phyloP scores from a whole-genome alignment of 768 basidiomycete genomes.

The Lactarius trivialis region DNA sequence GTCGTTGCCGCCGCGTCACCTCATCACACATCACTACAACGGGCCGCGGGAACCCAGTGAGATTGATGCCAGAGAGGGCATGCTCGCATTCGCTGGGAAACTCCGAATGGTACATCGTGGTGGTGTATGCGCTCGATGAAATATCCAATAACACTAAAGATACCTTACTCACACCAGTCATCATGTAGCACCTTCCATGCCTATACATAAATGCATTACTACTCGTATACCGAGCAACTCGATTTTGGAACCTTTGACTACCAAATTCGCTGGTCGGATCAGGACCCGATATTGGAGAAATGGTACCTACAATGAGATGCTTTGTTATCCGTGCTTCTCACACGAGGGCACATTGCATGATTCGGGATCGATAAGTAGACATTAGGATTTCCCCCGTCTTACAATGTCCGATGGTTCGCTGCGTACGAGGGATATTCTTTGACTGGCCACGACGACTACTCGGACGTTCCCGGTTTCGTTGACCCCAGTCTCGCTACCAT shows the following conservation, averaged over 20 bases:
- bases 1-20: not conserved
- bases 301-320: too few species aligned
- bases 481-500: not conserved
- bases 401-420: not conserved
- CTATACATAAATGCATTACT: not conserved
- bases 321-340: not conserved
- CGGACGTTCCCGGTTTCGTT: too few species aligned
- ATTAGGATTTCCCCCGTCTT: slow-evolving; percentile 1
- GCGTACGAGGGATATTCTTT: not conserved
- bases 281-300: too few species aligned
- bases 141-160: not conserved
- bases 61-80: not conserved
- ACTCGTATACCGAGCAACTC: not conserved
- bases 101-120: not conserved
- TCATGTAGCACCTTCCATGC: not conserved
- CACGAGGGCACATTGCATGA: not conserved
- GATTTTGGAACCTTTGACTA: not conserved
- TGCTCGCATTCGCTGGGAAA: not conserved
- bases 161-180: not conserved
- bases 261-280: not conserved
- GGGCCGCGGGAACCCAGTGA: slow-evolving; percentile 3
- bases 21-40: not conserved
- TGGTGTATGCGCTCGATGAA: not conserved
- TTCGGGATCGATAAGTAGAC: not conserved
- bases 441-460: too few species aligned